Percentiles rank a stretch among this genome's conserved stretches.
Conservation (phyloP, 1,139 yeast genomes). For the Yamadazyma jaroonii region DNA sequence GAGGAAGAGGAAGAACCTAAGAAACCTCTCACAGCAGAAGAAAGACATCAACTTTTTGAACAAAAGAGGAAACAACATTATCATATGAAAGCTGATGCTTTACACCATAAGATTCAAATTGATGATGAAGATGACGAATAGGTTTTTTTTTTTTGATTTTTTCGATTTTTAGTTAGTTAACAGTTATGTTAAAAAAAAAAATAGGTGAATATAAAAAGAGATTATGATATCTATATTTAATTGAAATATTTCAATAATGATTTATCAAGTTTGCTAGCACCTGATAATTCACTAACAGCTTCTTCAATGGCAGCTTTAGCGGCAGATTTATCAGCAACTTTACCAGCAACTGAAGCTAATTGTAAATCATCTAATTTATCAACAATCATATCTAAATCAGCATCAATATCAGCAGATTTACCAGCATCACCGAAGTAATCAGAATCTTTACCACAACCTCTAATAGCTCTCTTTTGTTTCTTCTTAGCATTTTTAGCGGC, state of each 20-base stretch:
- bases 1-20: conserved; percentile 36
- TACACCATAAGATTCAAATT: conserved; percentile 31
- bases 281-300: conserved; percentile 41
- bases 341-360: conserved; percentile 66
- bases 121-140: conserved; percentile 25
- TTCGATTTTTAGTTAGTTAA: too few species aligned
- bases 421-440: conserved; percentile 80
- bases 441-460: conserved; percentile 79
- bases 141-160: too few species aligned
- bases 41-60: conserved; percentile 66
- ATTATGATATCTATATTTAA: not conserved
- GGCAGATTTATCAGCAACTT: conserved; percentile 52
- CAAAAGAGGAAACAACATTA: conserved; percentile 77
- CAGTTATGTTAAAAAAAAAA: too few species aligned
- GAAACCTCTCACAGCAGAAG: conserved; percentile 51
- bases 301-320: conserved; percentile 52
- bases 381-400: conserved; percentile 74
- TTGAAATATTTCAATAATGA: conserved; percentile 36
- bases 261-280: conserved; percentile 30
- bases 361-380: conserved; percentile 78
- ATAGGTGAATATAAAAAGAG: not conserved
- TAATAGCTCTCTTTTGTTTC: conserved; percentile 93
- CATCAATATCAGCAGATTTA: conserved; percentile 65
- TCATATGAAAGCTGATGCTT: conserved; percentile 61
- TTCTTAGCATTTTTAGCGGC: conserved; percentile 95